Evolutionary conservation across 305 asterid genomes (phyloP).

Genomic region (Fraxinus nigra): DNA sequence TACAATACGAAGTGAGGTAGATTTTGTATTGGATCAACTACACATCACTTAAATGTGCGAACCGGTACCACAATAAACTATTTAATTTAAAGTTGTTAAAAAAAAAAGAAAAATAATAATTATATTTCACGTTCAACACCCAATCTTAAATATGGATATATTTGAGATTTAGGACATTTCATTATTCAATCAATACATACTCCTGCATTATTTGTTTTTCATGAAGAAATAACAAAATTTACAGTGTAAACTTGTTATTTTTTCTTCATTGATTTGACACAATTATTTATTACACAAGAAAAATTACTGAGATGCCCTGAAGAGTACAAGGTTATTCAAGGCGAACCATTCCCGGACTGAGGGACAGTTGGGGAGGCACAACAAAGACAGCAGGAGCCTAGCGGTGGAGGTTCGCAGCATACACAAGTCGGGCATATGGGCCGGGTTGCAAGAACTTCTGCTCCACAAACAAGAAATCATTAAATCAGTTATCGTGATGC

Average conservation of each 20-base stretch:
- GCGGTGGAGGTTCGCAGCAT: conserved; percentile 54
- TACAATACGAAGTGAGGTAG: too few relatives aligned
- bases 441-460: conserved; percentile 35
- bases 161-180: background rate
- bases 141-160: background rate
- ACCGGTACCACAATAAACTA: too few relatives aligned
- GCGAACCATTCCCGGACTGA: conserved; percentile 7
- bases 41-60: too few relatives aligned
- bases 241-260: too few relatives aligned
- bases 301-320: background rate
- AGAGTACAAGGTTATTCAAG: background rate
- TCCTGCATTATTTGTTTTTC: background rate
- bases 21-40: too few relatives aligned
- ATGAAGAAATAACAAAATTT: too few relatives aligned
- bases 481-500: background rate
- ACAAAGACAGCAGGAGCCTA: conserved; percentile 48
- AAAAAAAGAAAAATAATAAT: too few relatives aligned
- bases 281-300: too few relatives aligned
- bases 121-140: too few relatives aligned
- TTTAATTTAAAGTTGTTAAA: background rate
- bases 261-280: too few relatives aligned
- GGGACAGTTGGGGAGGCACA: conserved; percentile 24
- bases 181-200: background rate
- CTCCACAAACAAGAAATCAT: background rate
- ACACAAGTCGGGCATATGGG: conserved; percentile 57